Evolutionary conservation across 495 filamentous ascomycete species (phyloP).

Genomic region (Penicillium samsonianum): DNA sequence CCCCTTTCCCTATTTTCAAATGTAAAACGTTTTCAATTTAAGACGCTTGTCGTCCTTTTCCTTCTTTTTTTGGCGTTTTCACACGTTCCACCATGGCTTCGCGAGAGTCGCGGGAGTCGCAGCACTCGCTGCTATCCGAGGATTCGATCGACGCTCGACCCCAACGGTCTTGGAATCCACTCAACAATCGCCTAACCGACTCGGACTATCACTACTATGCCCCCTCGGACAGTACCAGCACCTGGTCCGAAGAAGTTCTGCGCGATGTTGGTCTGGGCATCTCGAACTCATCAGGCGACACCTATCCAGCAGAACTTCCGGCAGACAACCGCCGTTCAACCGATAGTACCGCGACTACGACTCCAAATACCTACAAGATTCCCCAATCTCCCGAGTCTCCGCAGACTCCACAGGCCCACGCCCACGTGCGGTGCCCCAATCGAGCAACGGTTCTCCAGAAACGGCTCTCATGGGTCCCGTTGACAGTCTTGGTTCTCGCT

Average conservation of each 20-base stretch:
- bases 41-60: neutral
- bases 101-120: slow-evolving; percentile 26
- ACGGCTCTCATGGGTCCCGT: slow-evolving; percentile 57
- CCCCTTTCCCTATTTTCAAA: neutral
- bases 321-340: slow-evolving; percentile 12
- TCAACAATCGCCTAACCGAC: slow-evolving; percentile 19
- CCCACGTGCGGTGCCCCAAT: slow-evolving; percentile 24
- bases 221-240: slow-evolving; percentile 10
- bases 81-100: slow-evolving; percentile 16
- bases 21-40: neutral
- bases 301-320: slow-evolving; percentile 2
- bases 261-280: slow-evolving; percentile 29
- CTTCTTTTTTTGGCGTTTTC: neutral
- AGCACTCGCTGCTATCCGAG: slow-evolving; percentile 23
- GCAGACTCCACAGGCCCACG: neutral
- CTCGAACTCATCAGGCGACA: slow-evolving; percentile 16
- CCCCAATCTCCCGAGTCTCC: slow-evolving; percentile 2
- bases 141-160: slow-evolving; percentile 17
- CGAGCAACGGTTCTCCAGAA: slow-evolving; percentile 29
- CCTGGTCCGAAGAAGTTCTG: slow-evolving; percentile 24
- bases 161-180: slow-evolving; percentile 24
- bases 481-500: slow-evolving; percentile 59
- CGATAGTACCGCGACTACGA: slow-evolving; percentile 8
- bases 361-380: slow-evolving; percentile 10
- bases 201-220: slow-evolving; percentile 18